Percentiles rank a stretch among this genome's conserved stretches.
phyloP scores from a whole-genome alignment of 768 basidiomycete species.

The Phlegmacium glaucopus region DNA sequence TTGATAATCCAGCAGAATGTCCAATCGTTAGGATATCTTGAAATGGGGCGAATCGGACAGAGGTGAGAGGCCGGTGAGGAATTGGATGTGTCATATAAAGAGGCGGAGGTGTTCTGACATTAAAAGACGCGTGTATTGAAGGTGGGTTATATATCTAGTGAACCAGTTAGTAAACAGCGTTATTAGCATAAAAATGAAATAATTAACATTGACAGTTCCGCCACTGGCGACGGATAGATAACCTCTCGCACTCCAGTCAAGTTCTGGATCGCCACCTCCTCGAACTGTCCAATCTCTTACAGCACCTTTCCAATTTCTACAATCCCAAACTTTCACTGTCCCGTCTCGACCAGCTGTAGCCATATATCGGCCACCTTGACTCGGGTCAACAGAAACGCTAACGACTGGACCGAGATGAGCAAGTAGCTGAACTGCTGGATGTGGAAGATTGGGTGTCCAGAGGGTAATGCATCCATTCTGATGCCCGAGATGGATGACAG shows the following conservation, averaged over 20 bases:
- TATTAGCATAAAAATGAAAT: not conserved
- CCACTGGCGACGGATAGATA: conserved; percentile 79
- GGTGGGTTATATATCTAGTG: conserved; percentile 70
- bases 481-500: conserved; percentile 92
- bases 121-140: conserved; percentile 55
- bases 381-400: conserved; percentile 80
- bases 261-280: conserved; percentile 56
- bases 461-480: conserved; percentile 94
- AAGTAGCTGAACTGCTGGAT: conserved; percentile 87
- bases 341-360: conserved; percentile 88
- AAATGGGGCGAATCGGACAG: conserved; percentile 84
- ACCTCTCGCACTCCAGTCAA: conserved; percentile 88
- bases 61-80: conserved; percentile 72
- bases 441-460: conserved; percentile 93
- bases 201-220: conserved; percentile 75
- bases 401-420: conserved; percentile 88
- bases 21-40: conserved; percentile 82
- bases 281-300: conserved; percentile 75
- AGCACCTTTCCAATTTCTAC: conserved; percentile 89
- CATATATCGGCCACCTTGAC: conserved; percentile 85
- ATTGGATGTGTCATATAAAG: conserved; percentile 89
- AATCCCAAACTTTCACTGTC: conserved; percentile 94
- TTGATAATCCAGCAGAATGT: conserved; percentile 75
- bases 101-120: conserved; percentile 56
- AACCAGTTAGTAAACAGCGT: conserved; percentile 1